These are phyloP conservation scores for Middelhovenomyces tepae DNA, from an alignment of 805 yeast genomes.

Conservation along the genomic window DNA sequence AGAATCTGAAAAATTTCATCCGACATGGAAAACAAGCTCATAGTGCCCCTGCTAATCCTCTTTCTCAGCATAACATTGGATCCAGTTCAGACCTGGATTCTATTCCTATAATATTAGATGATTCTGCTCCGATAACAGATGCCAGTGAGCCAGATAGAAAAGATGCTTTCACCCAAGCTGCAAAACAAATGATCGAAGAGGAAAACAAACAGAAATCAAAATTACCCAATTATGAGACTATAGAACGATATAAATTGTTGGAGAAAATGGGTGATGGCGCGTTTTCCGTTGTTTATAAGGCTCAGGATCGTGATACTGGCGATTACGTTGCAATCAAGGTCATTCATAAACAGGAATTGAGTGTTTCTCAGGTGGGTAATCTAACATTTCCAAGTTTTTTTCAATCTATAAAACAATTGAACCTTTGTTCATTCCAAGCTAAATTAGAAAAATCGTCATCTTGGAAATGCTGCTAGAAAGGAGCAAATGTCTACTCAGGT, in stretches of 20 bases:
- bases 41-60: constrained; percentile 17
- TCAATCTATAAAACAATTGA: not conserved
- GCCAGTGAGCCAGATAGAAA: constrained; percentile 14
- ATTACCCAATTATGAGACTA: constrained; percentile 32
- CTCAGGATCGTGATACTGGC: constrained; percentile 38
- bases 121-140: not conserved
- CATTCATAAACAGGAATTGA: constrained; percentile 50
- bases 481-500: constrained; percentile 1
- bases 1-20: constrained; percentile 50
- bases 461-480: not conserved
- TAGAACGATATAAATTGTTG: constrained; percentile 29
- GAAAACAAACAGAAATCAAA: constrained; percentile 25
- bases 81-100: not conserved
- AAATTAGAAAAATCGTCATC: not conserved
- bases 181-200: constrained; percentile 32
- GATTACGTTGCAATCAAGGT: constrained; percentile 65
- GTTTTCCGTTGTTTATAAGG: constrained; percentile 76
- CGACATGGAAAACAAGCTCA: constrained; percentile 57
- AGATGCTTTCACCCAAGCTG: constrained; percentile 29
- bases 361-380: constrained; percentile 26
- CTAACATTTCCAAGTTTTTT: constrained; percentile 1
- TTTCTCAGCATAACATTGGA: constrained; percentile 4
- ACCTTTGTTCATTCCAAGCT: not conserved
- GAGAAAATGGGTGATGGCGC: constrained; percentile 63
- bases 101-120: too few species aligned